Base-by-base conservation (phyloP, 1,284 basidiomycete genomes). In the Tilletia setariae region DNA sequence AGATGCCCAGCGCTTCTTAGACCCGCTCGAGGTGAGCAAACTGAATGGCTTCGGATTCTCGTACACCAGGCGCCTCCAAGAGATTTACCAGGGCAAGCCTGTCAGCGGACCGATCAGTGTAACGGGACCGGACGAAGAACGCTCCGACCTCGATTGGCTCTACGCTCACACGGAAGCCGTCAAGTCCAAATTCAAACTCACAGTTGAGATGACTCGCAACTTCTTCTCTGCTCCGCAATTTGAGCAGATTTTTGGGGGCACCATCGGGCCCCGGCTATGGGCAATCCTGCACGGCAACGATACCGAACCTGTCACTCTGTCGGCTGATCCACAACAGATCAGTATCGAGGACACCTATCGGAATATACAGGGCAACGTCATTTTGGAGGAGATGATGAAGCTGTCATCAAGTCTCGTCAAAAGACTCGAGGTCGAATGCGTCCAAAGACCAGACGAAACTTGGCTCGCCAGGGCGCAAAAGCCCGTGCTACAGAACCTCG, bases 331-430 rank as follows among this genome's bases (percentile, higher is more conserved):
- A 0, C 56, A 61, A 19, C 82, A 83, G 66, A 79, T 83, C 44
- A 78, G 77, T 32, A 78, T 83, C 23, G 83, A 84, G 65, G 83
- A 84, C 66, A 80, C 78, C 1, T 81, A 74, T 25, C 70, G 71
- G 9, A 72, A 75, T 49, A 53, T 77, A 9, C 65, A 70, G 0
- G 72, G 68, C 16, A 47, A 69, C 3, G 68, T 70, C 6, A 71
- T 74, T 7, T 69, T 75, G 15, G 35, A 40, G 11, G 70, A 79
- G 63, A 70, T 79, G 46, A 1, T 59, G 2, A 59, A 68, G 13
- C 69, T 80, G 1, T 68, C 72, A 0, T 32, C 65, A 6, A 73
- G 74, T 2, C 71, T 80, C 4, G 63, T 80, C 15, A 51, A 72
- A 15, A 63, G 79, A 21, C 73, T 82, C 16, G 73, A 81, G 68